Evolutionary conservation across 2,329 filamentous ascomycete species (phyloP), one percentile per base, ranked within the genome.

Genomic region (Talaromyces sp.): DNA sequence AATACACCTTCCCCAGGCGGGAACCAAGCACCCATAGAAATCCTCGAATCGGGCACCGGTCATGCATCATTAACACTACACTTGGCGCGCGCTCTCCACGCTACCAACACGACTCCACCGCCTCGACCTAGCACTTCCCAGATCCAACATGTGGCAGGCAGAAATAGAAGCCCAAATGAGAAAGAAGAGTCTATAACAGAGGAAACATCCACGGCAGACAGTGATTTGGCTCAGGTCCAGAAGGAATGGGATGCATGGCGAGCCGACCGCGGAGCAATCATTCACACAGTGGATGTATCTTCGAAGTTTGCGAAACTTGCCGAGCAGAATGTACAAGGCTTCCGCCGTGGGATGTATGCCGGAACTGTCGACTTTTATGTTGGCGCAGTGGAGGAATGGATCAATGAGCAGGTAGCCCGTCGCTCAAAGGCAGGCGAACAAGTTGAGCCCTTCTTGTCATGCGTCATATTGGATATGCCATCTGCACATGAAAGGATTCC

Each of bases 31-130:
- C 82, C 80, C 0, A 70, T 92, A 11, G 88, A 93, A 66, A 89
- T 94, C 40, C 85, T 94, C 47, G 90, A 94, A 72, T 89, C 89
- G 42, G 90, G 90, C 14, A 94, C 90, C 3, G 90, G 90, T n/a
- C 89, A 92, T 77, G 90, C 90, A 52, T 86, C 87, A 30, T 73
- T 94, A 52, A 93, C 89, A 0, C 72, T 94, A 4, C 84, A 92
- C 65, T 78, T 94, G 19, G 86, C 89, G 27, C 82, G 88, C 47
- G 88, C 89, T 2, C 83, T 94, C 41, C 87, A 92, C 66, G 89
- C 83, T 40, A 87, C 85, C 16, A 92, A 92, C 64, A 74, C 82
- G 2, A 72, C 77, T 3, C 73, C 81, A 5, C 79, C 80, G 0
- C 64, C 70, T 13, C 68, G 80, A 14, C 77, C 77, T 27, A 55